Base-by-base conservation (phyloP, 2,329 filamentous ascomycete species). In the Emergomyces africanus region DNA sequence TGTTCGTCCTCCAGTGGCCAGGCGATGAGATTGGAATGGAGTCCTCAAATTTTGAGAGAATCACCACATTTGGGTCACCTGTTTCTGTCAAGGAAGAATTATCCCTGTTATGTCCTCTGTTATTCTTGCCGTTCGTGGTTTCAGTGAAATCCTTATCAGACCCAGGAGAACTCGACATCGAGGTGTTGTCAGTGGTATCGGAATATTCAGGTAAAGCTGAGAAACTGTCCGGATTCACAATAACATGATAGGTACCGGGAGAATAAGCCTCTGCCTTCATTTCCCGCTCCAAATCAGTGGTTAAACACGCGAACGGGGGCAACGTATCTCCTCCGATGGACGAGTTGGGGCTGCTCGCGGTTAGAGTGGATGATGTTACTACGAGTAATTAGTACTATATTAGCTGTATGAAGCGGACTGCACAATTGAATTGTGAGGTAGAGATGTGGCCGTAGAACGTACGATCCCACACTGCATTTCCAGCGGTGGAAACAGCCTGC, bases 261-360 rank as follows among this genome's bases (percentile, higher is more conserved):
- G 69, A 70, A 42, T 73, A 73, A 8, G 70, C 70, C 57, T 78
- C 75, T 18, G 81, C 81, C 66, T 83, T 83, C 60, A 72, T 75
- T 66, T 84, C 81, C 46, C 81, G 73, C 33, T 83, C 81, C 63
- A 82, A 80, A 61, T 84, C 81, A 33, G 74, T 82, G 1, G 74
- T 79, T 58, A 84, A 73, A 15, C 71, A 67, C 37, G 76, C 69
- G 67, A 83, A 84, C 2, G 78, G 77, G 23, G 81, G 81, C 14
- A 83, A 70, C n/a, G 75, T 68, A 65, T 83, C 79, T 25, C 71
- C 66, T 12, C 64, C 61, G 15, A 64, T 66, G 35, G 71, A 71
- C 57, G 68, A 68, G 23, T 66, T 66, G 23, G 67, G 66, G 28
- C 62, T 61, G 54, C 64, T 65, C 33, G 68, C 69, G 30, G 62